A percentile compares a stretch with the other conserved stretches of the same genome.
These are phyloP conservation scores for Punica granatum DNA, from an alignment of 345 rosid species.

Conservation along the genomic window DNA sequence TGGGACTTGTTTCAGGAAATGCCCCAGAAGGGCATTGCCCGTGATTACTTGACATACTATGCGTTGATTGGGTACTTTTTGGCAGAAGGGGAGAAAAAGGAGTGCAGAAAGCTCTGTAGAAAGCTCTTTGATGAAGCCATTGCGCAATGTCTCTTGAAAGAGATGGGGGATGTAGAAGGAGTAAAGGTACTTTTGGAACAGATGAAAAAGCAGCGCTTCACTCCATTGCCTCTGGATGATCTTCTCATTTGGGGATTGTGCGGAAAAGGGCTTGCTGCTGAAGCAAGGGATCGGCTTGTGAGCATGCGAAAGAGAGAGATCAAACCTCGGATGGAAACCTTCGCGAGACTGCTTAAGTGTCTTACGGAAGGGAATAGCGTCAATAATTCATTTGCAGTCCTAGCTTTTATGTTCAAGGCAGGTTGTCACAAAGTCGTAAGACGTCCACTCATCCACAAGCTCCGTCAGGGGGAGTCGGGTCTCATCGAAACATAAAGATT, in stretches of 20 bases:
- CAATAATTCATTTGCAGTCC: slow-evolving; percentile 30
- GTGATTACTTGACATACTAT: slow-evolving; percentile 37
- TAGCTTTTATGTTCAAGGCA: slow-evolving; percentile 17
- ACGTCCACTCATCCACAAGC: slow-evolving; percentile 19
- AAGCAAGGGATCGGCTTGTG: slow-evolving; percentile 28
- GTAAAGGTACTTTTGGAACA: slow-evolving; percentile 24
- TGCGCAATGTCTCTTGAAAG: slow-evolving; percentile 27
- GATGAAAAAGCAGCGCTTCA: slow-evolving; percentile 25
- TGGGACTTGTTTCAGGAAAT: slow-evolving; percentile 38
- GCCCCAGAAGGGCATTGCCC: slow-evolving; percentile 42
- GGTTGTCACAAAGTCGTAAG: slow-evolving; percentile 23
- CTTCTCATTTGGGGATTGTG: slow-evolving; percentile 20
- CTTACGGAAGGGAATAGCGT: slow-evolving; percentile 19
- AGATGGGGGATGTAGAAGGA: slow-evolving; percentile 25
- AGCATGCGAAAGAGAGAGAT: slow-evolving; percentile 22
- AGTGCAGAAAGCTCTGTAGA: slow-evolving; percentile 22
- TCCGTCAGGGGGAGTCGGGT: slow-evolving; percentile 15
- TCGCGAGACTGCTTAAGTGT: slow-evolving; percentile 15
- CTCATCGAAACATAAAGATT: slow-evolving; percentile 15
- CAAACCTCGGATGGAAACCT: slow-evolving; percentile 19
- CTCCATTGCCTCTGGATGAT: slow-evolving; percentile 15
- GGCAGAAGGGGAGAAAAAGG: slow-evolving; percentile 27
- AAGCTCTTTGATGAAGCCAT: slow-evolving; percentile 28
- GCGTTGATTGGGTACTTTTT: slow-evolving; percentile 42
- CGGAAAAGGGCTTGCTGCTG: slow-evolving; percentile 15